A percentile compares a stretch with the other conserved stretches of the same genome.
Evolutionary conservation across 2,329 filamentous ascomycete species (phyloP).

Genomic region (Teratosphaeria pseudoeucalypti): DNA sequence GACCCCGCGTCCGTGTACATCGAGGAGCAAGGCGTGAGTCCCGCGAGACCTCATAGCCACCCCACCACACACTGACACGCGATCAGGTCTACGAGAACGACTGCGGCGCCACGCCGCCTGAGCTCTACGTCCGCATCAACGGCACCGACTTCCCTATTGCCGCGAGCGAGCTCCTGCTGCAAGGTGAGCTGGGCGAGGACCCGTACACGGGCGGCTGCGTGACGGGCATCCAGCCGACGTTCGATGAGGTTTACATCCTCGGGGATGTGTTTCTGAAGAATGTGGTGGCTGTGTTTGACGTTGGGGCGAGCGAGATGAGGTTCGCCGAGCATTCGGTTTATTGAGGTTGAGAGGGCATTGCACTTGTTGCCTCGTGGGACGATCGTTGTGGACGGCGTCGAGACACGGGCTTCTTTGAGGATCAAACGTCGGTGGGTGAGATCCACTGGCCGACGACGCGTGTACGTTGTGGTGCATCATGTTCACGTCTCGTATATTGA

Average conservation of each 20-base stretch:
- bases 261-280: conserved; percentile 37
- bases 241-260: conserved; percentile 24
- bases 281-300: conserved; percentile 38
- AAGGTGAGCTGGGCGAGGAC: conserved; percentile 4
- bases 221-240: conserved; percentile 13
- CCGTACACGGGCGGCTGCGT: conserved; percentile 13
- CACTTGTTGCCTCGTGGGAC: too few species aligned
- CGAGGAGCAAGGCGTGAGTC: conserved; percentile 9
- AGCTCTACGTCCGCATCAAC: conserved; percentile 27
- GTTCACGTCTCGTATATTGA: not conserved
- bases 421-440: too few species aligned
- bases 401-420: too few species aligned
- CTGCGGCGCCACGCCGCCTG: conserved; percentile 30
- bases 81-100: conserved; percentile 24
- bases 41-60: not conserved
- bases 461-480: too few species aligned
- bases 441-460: too few species aligned
- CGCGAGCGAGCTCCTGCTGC: conserved; percentile 23
- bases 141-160: conserved; percentile 26
- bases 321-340: conserved; percentile 25
- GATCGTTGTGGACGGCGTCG: too few species aligned
- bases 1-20: conserved; percentile 28
- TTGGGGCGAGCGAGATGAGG: conserved; percentile 33
- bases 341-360: not conserved
- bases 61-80: not conserved